Percentiles rank a stretch among this genome's conserved stretches.
phyloP scores from a whole-genome alignment of 768 basidiomycete genomes.

The Russula abietina region DNA sequence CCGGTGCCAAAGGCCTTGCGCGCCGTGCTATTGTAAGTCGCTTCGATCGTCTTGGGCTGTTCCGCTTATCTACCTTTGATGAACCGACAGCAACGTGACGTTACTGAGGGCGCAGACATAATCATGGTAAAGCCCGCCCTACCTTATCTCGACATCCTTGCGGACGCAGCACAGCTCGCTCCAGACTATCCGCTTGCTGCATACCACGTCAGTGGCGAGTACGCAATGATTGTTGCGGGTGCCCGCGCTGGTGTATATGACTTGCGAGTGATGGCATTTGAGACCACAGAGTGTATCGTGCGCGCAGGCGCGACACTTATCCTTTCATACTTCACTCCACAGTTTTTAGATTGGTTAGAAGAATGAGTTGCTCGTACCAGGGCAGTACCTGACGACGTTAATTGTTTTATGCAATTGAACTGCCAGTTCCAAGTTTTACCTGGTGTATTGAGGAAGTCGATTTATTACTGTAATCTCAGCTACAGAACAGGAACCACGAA shows the following conservation, averaged over 20 bases:
- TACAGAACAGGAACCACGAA: too few species aligned
- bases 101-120: constrained; percentile 89
- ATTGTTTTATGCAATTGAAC: too few species aligned
- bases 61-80: background rate
- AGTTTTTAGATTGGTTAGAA: constrained; percentile 85
- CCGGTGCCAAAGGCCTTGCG: constrained; percentile 81
- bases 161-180: constrained; percentile 76
- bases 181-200: constrained; percentile 90
- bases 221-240: constrained; percentile 94
- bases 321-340: constrained; percentile 92
- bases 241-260: constrained; percentile 93
- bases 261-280: constrained; percentile 88
- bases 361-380: constrained; percentile 19
- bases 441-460: too few species aligned
- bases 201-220: constrained; percentile 97
- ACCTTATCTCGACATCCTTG: constrained; percentile 94
- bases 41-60: background rate
- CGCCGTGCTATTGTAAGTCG: constrained; percentile 81
- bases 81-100: constrained; percentile 68
- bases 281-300: constrained; percentile 85
- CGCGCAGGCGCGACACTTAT: constrained; percentile 89
- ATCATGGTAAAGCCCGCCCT: constrained; percentile 98
- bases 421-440: too few species aligned
- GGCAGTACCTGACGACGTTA: too few species aligned
- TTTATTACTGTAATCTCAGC: too few species aligned